Base-by-base conservation (phyloP, 176 grass and related monocot species). In the Oryza longistaminata region DNA sequence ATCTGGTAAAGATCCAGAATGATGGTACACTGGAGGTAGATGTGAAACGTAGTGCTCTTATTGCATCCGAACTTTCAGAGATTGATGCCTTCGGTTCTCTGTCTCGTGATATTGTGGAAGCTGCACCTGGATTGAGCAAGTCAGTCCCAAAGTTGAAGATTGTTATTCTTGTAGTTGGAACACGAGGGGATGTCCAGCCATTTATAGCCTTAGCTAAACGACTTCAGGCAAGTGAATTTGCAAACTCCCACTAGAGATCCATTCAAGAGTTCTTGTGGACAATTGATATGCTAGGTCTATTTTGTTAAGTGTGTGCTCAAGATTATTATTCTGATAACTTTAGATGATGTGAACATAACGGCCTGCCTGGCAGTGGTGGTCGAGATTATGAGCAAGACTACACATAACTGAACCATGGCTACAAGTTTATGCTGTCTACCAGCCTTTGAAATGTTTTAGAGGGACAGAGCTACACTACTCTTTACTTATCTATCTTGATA, bases 151-250 rank as follows among this genome's bases (percentile, higher is more conserved):
- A 85, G 87, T 83, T 98, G 87, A 98, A 92, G 88, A 93, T 98
- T 80, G 96, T 86, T 69, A 98, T 98, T 85, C 91, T 98, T 83
- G 93, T 98, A 71, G 91, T 98, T 87, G 96, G 96, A 85, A 98
- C 96, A 75, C 88, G 93, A 89, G 96, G 96, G 73, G 96, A 98
- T 87, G 93, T 98, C 75, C 93, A 98, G 60, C 96, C 96, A 90
- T 98, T 98, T 85, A 95, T 98, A 90, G 96, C 96, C 88, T 89
- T 98, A 88, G 91, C 93, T 55, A 98, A 93, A 88, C 85, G 90
- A 77, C 93, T 98, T 74, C 96, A 94, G 91, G 96, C 87, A 92
- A 81, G 74, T 92, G 82, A 84, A 85, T 81, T 65, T 74, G 49
- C 58, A 90, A 79, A 29, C 26, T 73, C 44, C 45, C 68, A 21